These are phyloP conservation scores for Tricladium varicosporioides DNA, from an alignment of 2,329 filamentous ascomycete genomes.

Conservation along the genomic window DNA sequence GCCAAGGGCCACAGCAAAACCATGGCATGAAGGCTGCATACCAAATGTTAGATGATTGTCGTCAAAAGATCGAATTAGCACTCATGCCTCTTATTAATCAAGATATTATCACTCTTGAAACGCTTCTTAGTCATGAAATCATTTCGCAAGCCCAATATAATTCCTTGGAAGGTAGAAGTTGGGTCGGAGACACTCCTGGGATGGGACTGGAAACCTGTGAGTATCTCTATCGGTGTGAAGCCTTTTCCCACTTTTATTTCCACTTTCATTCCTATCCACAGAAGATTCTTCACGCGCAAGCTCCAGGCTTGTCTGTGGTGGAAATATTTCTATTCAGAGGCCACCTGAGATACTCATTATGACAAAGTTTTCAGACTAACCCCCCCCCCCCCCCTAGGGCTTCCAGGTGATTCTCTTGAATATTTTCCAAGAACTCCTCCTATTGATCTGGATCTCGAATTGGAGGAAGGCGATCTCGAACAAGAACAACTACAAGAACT, in stretches of 20 bases:
- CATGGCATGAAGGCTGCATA: slow-evolving; percentile 10
- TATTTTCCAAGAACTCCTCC: slow-evolving; percentile 24
- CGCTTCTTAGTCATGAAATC: slow-evolving; percentile 53
- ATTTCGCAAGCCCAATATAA: slow-evolving; percentile 62
- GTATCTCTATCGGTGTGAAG: background rate
- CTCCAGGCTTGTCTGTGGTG: background rate
- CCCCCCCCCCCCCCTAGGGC: slow-evolving; percentile 18
- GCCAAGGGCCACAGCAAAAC: slow-evolving; percentile 27
- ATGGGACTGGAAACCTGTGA: slow-evolving; percentile 18
- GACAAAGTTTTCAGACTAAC: background rate
- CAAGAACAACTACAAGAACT: slow-evolving; percentile 28
- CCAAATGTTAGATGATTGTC: background rate
- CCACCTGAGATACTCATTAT: background rate
- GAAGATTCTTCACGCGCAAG: too few species aligned
- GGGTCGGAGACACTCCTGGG: slow-evolving; percentile 15
- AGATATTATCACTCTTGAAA: slow-evolving; percentile 49
- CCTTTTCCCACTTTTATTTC: background rate
- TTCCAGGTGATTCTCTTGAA: slow-evolving; percentile 23
- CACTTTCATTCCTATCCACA: too few species aligned
- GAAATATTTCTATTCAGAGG: background rate
- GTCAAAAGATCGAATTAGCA: slow-evolving; percentile 9
- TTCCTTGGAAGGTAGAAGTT: slow-evolving; percentile 53
- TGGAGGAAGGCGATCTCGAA: slow-evolving; percentile 31
- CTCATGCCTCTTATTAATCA: slow-evolving; percentile 38
- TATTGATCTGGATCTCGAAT: slow-evolving; percentile 24